These are phyloP conservation scores for Wallacemonas sp. DNA, from an alignment of 208 protist genomes.

Conservation along the genomic window DNA sequence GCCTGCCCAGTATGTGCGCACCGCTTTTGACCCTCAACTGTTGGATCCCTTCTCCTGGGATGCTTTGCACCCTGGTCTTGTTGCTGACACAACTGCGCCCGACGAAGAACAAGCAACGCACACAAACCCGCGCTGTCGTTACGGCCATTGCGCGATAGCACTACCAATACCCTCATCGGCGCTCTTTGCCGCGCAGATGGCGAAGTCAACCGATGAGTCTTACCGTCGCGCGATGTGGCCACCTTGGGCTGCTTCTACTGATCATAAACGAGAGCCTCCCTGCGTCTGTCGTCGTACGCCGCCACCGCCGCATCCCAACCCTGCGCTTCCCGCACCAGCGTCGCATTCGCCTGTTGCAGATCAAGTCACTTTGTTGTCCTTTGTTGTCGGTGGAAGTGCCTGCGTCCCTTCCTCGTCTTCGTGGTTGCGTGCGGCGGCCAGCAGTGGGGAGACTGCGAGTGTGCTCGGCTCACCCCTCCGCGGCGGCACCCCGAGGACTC, in stretches of 20 bases:
- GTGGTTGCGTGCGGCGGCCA: too few species aligned
- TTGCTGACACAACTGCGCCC: not conserved
- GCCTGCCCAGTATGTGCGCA: not conserved
- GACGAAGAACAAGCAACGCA: not conserved
- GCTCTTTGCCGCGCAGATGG: not conserved
- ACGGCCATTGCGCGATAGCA: conserved; percentile 23
- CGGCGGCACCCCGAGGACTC: not conserved
- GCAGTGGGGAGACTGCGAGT: conserved; percentile 5
- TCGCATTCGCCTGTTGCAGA: conserved; percentile 4
- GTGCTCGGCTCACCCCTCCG: not conserved
- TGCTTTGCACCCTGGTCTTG: not conserved
- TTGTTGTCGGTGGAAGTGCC: not conserved
- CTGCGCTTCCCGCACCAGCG: too few species aligned
- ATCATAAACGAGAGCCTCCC: too few species aligned
- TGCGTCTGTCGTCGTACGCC: too few species aligned
- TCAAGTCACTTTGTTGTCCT: conserved; percentile 12
- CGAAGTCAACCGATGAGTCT: not conserved
- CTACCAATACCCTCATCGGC: not conserved
- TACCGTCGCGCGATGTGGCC: not conserved
- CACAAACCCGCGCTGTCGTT: conserved; percentile 11
- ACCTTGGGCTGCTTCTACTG: not conserved
- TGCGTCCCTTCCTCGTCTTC: too few species aligned
- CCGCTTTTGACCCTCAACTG: not conserved
- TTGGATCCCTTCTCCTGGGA: not conserved
- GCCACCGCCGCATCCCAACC: too few species aligned